Conservation (phyloP, 2,329 filamentous ascomycete species). For the Colletotrichum theobromicola region DNA sequence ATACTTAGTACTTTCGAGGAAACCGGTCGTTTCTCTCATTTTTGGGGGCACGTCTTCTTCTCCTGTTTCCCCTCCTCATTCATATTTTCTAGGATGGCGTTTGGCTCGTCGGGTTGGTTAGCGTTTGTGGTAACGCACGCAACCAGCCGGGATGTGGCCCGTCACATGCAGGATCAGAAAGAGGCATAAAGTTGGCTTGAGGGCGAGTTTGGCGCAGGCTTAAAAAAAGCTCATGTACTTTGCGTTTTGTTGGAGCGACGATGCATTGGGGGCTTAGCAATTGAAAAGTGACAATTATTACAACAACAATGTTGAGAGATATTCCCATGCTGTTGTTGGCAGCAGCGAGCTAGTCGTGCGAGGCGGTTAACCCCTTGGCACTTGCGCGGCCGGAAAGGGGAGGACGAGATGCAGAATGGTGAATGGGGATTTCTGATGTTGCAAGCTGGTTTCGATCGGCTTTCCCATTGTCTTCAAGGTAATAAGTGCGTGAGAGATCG, state of each 20-base stretch:
- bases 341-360: not conserved
- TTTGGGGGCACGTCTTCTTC: not conserved
- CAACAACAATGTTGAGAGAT: not conserved
- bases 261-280: not conserved
- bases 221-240: not conserved
- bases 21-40: not conserved
- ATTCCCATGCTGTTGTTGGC: not conserved
- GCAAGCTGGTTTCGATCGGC: not conserved
- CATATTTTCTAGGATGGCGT: not conserved
- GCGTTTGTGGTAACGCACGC: constrained; percentile 10
- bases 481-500: not conserved
- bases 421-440: not conserved
- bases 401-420: not conserved
- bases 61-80: not conserved
- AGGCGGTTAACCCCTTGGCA: not conserved
- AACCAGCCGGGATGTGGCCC: constrained; percentile 14
- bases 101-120: not conserved
- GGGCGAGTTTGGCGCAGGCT: constrained; percentile 1
- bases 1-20: not conserved
- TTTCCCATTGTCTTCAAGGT: not conserved
- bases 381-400: not conserved
- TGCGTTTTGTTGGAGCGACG: not conserved
- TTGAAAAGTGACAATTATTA: not conserved
- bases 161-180: constrained; percentile 17
- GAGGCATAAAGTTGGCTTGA: constrained; percentile 1